A percentile compares a stretch with the other conserved stretches of the same genome.
These are phyloP conservation scores for Eutypella sp. DNA, from an alignment of 2,329 filamentous ascomycete species.

Conservation along the genomic window DNA sequence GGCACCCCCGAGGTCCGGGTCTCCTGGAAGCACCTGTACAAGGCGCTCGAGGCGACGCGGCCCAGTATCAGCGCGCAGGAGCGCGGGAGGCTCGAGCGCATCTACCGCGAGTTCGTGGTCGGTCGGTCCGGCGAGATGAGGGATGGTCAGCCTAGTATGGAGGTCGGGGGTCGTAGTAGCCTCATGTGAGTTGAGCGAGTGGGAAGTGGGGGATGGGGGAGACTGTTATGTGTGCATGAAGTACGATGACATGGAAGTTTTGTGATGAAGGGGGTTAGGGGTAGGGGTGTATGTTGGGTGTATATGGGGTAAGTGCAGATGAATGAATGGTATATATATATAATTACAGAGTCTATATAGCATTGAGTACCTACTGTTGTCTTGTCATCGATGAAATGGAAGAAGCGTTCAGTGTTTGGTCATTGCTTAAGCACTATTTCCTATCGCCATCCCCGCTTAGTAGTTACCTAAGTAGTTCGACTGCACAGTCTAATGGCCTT, in stretches of 20 bases:
- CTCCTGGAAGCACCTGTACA: conserved; percentile 75
- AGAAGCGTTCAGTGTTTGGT: too few relatives aligned
- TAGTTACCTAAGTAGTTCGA: too few relatives aligned
- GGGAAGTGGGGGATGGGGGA: background rate
- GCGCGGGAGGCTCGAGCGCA: conserved; percentile 65
- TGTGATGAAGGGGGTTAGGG: background rate
- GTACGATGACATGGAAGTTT: too few relatives aligned
- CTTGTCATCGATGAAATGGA: too few relatives aligned
- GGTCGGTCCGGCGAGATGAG: conserved; percentile 93
- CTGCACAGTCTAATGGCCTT: too few relatives aligned
- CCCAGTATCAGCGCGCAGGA: conserved; percentile 81
- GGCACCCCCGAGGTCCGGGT: conserved; percentile 65
- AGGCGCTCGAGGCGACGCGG: conserved; percentile 70
- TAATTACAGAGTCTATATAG: too few relatives aligned
- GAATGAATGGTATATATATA: too few relatives aligned
- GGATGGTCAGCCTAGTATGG: conserved; percentile 83
- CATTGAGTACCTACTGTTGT: too few relatives aligned
- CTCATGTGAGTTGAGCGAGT: conserved; percentile 64
- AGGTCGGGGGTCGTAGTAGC: conserved; percentile 87
- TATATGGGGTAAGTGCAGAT: too few relatives aligned
- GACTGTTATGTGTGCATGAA: too few relatives aligned
- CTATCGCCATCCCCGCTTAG: too few relatives aligned
- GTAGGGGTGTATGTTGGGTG: background rate
- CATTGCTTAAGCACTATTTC: too few relatives aligned
- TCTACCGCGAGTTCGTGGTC: conserved; percentile 90